These are phyloP conservation scores for Aspergillus jensenii DNA, from an alignment of 2,329 filamentous ascomycete species.

Conservation along the genomic window DNA sequence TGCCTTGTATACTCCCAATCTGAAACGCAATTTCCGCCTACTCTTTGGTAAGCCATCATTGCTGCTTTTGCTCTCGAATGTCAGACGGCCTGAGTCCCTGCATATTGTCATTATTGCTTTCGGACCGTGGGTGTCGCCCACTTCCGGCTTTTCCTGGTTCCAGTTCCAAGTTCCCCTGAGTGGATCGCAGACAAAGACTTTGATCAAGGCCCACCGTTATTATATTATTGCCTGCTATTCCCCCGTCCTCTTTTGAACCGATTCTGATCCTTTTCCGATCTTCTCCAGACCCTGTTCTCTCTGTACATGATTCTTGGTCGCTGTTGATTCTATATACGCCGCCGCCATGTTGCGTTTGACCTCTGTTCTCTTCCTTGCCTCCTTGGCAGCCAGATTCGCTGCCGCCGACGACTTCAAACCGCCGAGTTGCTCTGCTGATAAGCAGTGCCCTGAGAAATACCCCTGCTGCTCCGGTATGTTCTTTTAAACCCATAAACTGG, in stretches of 20 bases:
- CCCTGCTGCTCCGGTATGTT: constrained; percentile 79
- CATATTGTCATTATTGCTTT: not conserved
- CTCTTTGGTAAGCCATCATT: constrained; percentile 7
- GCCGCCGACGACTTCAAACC: constrained; percentile 23
- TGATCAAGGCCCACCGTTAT: not conserved
- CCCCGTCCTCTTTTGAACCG: constrained; percentile 4
- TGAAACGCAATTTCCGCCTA: constrained; percentile 2
- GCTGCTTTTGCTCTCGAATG: not conserved
- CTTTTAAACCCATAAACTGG: not conserved
- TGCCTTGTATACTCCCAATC: constrained; percentile 5
- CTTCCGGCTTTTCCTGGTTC: not conserved
- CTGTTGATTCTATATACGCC: constrained; percentile 14
- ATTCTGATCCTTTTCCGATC: constrained; percentile 4
- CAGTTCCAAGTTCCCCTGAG: constrained; percentile 2
- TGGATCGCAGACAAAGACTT: constrained; percentile 5
- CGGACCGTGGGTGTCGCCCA: not conserved
- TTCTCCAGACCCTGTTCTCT: constrained; percentile 14
- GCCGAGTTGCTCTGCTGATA: constrained; percentile 41
- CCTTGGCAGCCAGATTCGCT: constrained; percentile 33
- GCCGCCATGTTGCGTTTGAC: constrained; percentile 37
- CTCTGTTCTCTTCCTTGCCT: constrained; percentile 33
- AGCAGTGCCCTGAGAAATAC: constrained; percentile 68
- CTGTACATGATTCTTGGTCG: constrained; percentile 21
- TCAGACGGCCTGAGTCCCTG: not conserved
- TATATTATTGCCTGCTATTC: not conserved